Conservation (phyloP, 139 green algal genomes). For the Chlorella sp. region DNA sequence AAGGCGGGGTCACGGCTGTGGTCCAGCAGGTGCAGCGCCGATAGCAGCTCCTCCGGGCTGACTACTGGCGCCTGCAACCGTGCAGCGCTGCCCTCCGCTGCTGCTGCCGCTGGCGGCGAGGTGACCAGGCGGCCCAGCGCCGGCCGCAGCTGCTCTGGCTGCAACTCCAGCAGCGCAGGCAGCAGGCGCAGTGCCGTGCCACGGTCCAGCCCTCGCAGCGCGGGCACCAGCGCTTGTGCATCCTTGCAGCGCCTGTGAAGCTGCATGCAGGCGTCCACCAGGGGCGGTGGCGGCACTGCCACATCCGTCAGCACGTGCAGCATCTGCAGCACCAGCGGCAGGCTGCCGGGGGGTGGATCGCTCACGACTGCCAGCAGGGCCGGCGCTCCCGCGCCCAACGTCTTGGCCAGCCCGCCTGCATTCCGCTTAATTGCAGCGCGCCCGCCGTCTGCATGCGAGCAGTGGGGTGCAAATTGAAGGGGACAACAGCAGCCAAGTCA, state of each 20-base stretch:
- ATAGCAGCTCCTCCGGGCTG: constrained; percentile 69
- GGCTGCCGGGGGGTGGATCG: constrained; percentile 30
- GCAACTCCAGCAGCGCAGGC: constrained; percentile 49
- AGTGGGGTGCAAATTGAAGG: no score
- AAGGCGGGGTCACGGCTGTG: constrained; percentile 14
- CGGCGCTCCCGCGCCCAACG: constrained; percentile 46
- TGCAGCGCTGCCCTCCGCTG: background rate
- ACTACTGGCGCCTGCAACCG: constrained; percentile 44
- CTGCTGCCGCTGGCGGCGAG: background rate
- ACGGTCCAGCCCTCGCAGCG: constrained; percentile 49
- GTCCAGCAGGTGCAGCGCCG: constrained; percentile 69
- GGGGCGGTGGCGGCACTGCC: constrained; percentile 29
- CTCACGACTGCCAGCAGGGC: constrained; percentile 55
- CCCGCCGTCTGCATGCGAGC: constrained; percentile 18
- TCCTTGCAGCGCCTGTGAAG: constrained; percentile 13
- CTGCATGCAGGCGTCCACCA: constrained; percentile 53
- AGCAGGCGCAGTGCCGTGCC: constrained; percentile 46
- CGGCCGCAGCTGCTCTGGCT: constrained; percentile 20
- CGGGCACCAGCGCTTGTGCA: constrained; percentile 44
- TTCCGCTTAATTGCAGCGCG: constrained; percentile 46
- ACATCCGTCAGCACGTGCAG: constrained; percentile 59
- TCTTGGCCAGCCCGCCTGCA: constrained; percentile 50
- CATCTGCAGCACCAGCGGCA: constrained; percentile 70
- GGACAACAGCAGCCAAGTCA: no score
- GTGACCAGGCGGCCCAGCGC: constrained; percentile 40